Conservation (phyloP, 371 early-diverging fungal species). For the Mucor mucedo region DNA sequence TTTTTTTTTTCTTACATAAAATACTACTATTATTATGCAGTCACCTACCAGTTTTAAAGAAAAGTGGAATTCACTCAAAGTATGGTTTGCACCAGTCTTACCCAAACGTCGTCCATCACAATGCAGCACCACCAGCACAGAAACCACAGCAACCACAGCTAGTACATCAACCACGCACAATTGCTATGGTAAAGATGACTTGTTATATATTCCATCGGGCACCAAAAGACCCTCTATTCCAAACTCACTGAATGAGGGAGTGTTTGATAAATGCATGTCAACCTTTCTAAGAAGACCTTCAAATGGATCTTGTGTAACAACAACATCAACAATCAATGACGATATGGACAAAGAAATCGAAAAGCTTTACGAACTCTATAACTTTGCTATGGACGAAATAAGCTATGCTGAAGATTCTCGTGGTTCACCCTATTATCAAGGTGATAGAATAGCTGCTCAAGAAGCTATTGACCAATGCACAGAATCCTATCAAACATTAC, state of each 20-base stretch:
- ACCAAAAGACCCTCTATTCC: conserved; percentile 16
- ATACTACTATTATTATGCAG: conserved; percentile 13
- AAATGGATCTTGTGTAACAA: conserved; percentile 11
- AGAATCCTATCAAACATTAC: conserved; percentile 22
- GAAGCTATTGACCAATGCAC: conserved; percentile 44
- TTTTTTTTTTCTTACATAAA: conserved; percentile 3
- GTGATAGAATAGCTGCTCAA: conserved; percentile 41
- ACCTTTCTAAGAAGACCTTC: conserved; percentile 16
- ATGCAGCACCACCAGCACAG: conserved; percentile 22
- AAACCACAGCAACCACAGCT: conserved; percentile 8
- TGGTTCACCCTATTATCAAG: conserved; percentile 46
- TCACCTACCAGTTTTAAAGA: conserved; percentile 25
- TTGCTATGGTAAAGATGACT: conserved; percentile 10
- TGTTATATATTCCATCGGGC: not conserved
- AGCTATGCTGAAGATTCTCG: conserved; percentile 46
- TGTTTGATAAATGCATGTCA: conserved; percentile 28
- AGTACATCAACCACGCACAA: conserved; percentile 2
- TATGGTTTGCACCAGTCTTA: conserved; percentile 32
- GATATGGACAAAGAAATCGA: conserved; percentile 13
- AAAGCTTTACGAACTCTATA: conserved; percentile 17
- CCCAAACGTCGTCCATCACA: conserved; percentile 30
- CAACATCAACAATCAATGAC: conserved; percentile 2
- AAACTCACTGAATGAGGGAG: conserved; percentile 10
- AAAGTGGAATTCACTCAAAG: conserved; percentile 27
- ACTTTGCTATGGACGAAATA: conserved; percentile 32